phyloP scores from a whole-genome alignment of 768 basidiomycete species.

The Pleurotus platypus region DNA sequence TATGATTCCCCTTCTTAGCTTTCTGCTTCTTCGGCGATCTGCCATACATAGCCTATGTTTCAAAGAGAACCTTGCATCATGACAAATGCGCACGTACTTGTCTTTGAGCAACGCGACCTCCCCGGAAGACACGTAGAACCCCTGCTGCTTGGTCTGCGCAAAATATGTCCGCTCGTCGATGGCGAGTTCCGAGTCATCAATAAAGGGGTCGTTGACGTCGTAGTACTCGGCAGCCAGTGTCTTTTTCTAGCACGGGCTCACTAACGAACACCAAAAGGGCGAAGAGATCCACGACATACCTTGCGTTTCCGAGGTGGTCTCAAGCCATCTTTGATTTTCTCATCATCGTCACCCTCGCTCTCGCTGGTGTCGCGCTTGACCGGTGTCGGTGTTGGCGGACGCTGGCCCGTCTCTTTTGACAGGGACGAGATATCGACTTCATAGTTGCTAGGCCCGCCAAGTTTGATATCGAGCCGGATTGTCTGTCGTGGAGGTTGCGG shows the following conservation, averaged over 20 bases:
- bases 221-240: conserved; percentile 68
- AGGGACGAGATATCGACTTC: conserved; percentile 62
- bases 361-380: conserved; percentile 50
- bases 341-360: conserved; percentile 48
- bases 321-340: conserved; percentile 29
- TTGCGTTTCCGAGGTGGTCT: conserved; percentile 18
- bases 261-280: no score
- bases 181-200: conserved; percentile 93
- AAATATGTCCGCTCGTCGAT: conserved; percentile 90
- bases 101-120: conserved; percentile 86
- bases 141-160: conserved; percentile 87
- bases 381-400: conserved; percentile 51
- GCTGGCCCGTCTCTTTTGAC: conserved; percentile 64
- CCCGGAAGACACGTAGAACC: conserved; percentile 89
- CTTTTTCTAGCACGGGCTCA: neutral
- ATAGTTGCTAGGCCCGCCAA: conserved; percentile 74
- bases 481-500: conserved; percentile 54
- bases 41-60: conserved; percentile 4
- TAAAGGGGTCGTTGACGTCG: conserved; percentile 90
- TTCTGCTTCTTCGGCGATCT: conserved; percentile 72
- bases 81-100: conserved; percentile 33
- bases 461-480: conserved; percentile 61
- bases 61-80: conserved; percentile 12
- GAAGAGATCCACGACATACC: conserved; percentile 12
- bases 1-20: conserved; percentile 47